Conservation (phyloP, 1,139 yeast genomes). For the Saccharomycopsis hybrid region DNA sequence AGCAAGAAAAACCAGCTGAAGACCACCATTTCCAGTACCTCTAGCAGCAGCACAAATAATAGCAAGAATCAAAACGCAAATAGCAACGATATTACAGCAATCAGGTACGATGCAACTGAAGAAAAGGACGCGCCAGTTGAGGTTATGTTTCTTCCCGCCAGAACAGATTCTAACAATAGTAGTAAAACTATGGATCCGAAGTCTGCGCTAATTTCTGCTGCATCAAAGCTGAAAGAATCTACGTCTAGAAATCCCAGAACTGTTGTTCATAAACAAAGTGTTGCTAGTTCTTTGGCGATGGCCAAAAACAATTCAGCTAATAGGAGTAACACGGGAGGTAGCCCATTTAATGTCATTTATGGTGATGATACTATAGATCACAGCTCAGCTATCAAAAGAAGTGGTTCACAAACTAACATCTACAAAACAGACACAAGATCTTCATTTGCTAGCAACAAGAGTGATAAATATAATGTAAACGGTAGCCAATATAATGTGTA, state of each 20-base stretch:
- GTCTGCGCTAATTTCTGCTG: too few species aligned
- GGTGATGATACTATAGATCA: conserved; percentile 8
- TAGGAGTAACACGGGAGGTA: not conserved
- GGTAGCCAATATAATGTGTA: too few species aligned
- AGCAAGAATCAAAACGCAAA: too few species aligned
- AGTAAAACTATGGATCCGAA: too few species aligned
- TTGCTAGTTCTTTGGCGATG: conserved; percentile 5
- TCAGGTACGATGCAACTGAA: conserved; percentile 20
- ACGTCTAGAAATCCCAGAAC: not conserved
- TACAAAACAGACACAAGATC: conserved; percentile 10
- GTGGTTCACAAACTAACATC: not conserved
- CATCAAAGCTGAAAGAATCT: too few species aligned
- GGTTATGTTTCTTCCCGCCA: conserved; percentile 19
- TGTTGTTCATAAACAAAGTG: conserved; percentile 10
- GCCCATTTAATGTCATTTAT: conserved; percentile 18
- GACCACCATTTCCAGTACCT: not conserved
- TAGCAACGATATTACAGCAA: conserved; percentile 9
- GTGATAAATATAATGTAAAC: not conserved
- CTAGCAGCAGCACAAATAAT: too few species aligned
- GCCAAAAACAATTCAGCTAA: not conserved
- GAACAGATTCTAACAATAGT: too few species aligned
- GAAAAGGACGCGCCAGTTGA: conserved; percentile 20
- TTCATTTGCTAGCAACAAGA: conserved; percentile 10
- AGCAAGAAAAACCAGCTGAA: conserved; percentile 9
- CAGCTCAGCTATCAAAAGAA: too few species aligned